These are phyloP conservation scores for Punctularia strigosozonata DNA, from an alignment of 768 basidiomycete genomes.

Conservation along the genomic window DNA sequence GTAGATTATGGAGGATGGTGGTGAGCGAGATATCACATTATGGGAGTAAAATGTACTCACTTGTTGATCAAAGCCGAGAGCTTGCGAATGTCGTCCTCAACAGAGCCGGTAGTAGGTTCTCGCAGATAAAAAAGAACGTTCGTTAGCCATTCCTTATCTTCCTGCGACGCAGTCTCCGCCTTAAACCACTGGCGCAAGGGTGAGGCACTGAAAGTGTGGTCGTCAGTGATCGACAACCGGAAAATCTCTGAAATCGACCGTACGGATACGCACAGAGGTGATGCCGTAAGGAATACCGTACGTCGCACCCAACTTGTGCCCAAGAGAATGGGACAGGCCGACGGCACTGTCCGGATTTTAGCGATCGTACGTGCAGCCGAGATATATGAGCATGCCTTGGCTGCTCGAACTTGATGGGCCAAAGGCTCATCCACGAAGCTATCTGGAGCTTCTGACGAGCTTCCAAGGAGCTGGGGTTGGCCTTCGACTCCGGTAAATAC, in stretches of 20 bases:
- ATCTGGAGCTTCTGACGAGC: constrained; percentile 57
- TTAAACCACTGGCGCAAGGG: constrained; percentile 60
- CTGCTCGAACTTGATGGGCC: constrained; percentile 48
- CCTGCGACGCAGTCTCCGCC: constrained; percentile 42
- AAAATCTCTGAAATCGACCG: too few species aligned
- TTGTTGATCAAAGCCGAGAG: constrained; percentile 43
- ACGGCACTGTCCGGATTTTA: constrained; percentile 45
- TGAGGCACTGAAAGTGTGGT: constrained; percentile 74
- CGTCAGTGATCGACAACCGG: too few species aligned
- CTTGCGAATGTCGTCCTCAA: constrained; percentile 48
- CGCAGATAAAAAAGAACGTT: constrained; percentile 44
- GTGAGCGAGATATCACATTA: too few species aligned
- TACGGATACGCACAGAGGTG: constrained; percentile 60
- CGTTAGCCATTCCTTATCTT: constrained; percentile 52
- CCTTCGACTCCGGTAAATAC: constrained; percentile 56
- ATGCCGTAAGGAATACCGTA: constrained; percentile 76
- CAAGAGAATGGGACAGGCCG: constrained; percentile 66
- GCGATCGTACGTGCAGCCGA: too few species aligned
- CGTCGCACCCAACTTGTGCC: constrained; percentile 62
- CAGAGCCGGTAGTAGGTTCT: constrained; percentile 47
- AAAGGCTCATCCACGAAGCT: constrained; percentile 74
- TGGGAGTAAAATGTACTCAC: too few species aligned
- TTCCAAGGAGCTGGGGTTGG: constrained; percentile 41
- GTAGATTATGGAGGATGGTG: not conserved
- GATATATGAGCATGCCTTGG: constrained; percentile 45